These are phyloP conservation scores for Aspergillus mulundensis DNA, from an alignment of 495 filamentous ascomycete genomes.

Conservation along the genomic window DNA sequence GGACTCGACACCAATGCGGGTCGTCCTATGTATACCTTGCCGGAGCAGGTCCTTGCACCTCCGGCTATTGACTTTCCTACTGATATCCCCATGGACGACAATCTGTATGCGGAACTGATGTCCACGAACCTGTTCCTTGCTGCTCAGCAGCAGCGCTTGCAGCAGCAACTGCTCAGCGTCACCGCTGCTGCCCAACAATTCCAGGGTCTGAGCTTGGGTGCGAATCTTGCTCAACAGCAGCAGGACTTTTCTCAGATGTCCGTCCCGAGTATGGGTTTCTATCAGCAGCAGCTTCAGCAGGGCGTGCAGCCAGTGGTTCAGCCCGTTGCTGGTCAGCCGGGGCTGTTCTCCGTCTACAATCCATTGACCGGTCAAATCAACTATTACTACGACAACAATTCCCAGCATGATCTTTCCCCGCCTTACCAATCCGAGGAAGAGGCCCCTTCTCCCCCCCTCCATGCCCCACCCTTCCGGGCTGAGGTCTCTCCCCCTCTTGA, in stretches of 20 bases:
- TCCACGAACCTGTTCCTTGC: constrained; percentile 81
- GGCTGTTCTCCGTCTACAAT: constrained; percentile 78
- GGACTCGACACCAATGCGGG: constrained; percentile 32
- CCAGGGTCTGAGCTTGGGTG: constrained; percentile 62
- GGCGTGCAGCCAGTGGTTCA: constrained; percentile 67
- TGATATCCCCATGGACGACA: constrained; percentile 72
- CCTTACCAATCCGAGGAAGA: constrained; percentile 34
- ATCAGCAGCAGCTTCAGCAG: constrained; percentile 68
- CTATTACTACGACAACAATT: constrained; percentile 59
- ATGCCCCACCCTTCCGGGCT: constrained; percentile 62
- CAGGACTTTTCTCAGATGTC: constrained; percentile 26
- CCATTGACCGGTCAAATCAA: constrained; percentile 75
- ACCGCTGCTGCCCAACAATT: constrained; percentile 67
- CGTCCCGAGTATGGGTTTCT: constrained; percentile 50
- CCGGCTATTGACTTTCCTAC: constrained; percentile 66
- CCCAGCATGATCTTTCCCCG: constrained; percentile 30
- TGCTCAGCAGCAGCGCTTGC: constrained; percentile 81
- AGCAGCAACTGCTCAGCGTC: constrained; percentile 58
- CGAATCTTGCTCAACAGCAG: constrained; percentile 39
- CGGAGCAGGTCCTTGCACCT: constrained; percentile 84
- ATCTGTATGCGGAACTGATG: constrained; percentile 75
- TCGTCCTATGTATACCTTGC: constrained; percentile 61
- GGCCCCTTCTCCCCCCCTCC: constrained; percentile 38
- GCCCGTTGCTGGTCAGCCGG: constrained; percentile 64
- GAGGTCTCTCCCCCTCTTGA: constrained; percentile 78